These are phyloP conservation scores for Aspergillus awamori DNA, from an alignment of 2,329 filamentous ascomycete genomes.

Conservation along the genomic window DNA sequence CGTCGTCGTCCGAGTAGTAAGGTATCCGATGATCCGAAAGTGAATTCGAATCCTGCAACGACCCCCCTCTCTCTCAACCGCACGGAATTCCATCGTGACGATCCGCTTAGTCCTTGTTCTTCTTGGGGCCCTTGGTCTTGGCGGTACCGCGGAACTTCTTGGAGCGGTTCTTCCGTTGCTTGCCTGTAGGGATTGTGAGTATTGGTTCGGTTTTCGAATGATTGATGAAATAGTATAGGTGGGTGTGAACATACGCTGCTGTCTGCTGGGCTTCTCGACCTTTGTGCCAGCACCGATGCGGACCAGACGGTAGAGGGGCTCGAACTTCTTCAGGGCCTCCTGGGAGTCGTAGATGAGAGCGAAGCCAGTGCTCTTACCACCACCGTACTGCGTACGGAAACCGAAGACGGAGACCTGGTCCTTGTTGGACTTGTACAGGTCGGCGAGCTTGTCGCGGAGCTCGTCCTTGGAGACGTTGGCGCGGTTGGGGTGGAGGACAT, in stretches of 20 bases:
- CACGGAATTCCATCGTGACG: slow-evolving; percentile 32
- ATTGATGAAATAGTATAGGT: background rate
- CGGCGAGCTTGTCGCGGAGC: slow-evolving; percentile 90
- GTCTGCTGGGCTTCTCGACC: slow-evolving; percentile 96
- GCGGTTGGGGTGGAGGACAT: slow-evolving; percentile 98
- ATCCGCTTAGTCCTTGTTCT: slow-evolving; percentile 75
- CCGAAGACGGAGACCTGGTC: slow-evolving; percentile 98
- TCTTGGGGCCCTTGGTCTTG: slow-evolving; percentile 98
- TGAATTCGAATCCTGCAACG: slow-evolving; percentile 16
- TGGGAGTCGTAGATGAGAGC: slow-evolving; percentile 97
- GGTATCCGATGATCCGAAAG: slow-evolving; percentile 7
- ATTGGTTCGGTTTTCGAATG: background rate
- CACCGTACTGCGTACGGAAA: slow-evolving; percentile 98
- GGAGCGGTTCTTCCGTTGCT: slow-evolving; percentile 99
- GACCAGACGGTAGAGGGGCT: slow-evolving; percentile 96
- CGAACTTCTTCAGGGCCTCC: slow-evolving; percentile 99
- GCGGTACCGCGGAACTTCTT: slow-evolving; percentile 98
- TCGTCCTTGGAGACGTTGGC: slow-evolving; percentile 99
- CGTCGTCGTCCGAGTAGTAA: background rate
- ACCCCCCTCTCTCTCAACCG: slow-evolving; percentile 27
- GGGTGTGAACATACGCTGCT: slow-evolving; percentile 82
- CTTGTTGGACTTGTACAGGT: slow-evolving; percentile 97
- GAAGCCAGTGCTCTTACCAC: slow-evolving; percentile 99
- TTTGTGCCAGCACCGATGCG: slow-evolving; percentile 89
- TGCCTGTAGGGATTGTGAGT: slow-evolving; percentile 67